phyloP scores from a whole-genome alignment of 768 basidiomycete species.

The Kwoniella sp. region DNA sequence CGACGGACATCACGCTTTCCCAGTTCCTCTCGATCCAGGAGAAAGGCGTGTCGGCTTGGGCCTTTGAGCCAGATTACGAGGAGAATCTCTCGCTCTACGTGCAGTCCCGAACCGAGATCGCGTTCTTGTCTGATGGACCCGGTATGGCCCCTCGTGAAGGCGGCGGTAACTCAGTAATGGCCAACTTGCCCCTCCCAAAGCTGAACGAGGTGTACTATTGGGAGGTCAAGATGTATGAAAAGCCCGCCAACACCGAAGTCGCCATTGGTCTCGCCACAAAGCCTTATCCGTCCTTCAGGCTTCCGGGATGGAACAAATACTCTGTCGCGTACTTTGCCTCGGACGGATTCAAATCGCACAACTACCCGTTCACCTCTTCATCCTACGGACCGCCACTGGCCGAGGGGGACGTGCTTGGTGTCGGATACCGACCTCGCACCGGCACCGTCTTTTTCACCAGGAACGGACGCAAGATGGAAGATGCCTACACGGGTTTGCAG shows the following conservation, averaged over 20 bases:
- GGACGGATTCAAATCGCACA: constrained; percentile 93
- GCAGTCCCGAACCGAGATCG: constrained; percentile 92
- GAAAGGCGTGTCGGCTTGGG: constrained; percentile 99
- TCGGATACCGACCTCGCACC: constrained; percentile 91
- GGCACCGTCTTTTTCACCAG: constrained; percentile 99
- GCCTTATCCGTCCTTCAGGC: constrained; percentile 89
- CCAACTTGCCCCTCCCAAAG: constrained; percentile 92
- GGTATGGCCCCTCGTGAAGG: constrained; percentile 72
- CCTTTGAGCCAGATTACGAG: constrained; percentile 97
- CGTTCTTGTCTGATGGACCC: constrained; percentile 65
- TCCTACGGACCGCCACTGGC: constrained; percentile 79
- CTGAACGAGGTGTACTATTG: constrained; percentile 99
- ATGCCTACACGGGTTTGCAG: constrained; percentile 85
- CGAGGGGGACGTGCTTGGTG: constrained; percentile 91
- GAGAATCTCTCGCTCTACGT: constrained; percentile 87
- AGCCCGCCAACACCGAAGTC: constrained; percentile 79
- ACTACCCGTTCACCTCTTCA: constrained; percentile 84
- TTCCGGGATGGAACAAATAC: constrained; percentile 78
- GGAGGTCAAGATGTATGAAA: constrained; percentile 99
- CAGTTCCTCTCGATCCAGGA: constrained; percentile 99
- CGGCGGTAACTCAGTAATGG: constrained; percentile 89
- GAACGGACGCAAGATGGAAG: constrained; percentile 94
- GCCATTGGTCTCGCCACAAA: constrained; percentile 93
- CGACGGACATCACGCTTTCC: constrained; percentile 95
- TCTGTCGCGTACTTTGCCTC: constrained; percentile 88